Evolutionary conservation across 2,329 filamentous ascomycete genomes (phyloP).

Genomic region (Fusarium buharicum): DNA sequence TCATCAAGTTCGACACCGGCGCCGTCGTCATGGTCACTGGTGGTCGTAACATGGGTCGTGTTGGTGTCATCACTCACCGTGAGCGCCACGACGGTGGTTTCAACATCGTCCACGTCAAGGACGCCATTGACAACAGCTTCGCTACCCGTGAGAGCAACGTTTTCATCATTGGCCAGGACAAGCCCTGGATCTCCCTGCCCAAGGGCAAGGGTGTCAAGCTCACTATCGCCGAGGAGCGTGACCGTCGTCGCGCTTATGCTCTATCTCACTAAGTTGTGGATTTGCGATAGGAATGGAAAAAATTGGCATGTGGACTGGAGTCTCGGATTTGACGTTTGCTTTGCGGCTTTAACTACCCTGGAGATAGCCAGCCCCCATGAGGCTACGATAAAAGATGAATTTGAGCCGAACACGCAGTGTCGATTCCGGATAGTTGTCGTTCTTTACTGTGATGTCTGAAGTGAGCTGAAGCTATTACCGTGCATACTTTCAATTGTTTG

Average conservation of each 20-base stretch:
- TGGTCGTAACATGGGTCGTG: conserved; percentile 99
- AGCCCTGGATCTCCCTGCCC: conserved; percentile 99
- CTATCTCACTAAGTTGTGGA: conserved; percentile 60
- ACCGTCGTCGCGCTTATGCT: conserved; percentile 83
- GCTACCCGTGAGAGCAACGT: conserved; percentile 99
- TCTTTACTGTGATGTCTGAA: conserved; percentile 6
- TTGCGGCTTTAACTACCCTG: conserved; percentile 46
- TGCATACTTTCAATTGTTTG: neutral
- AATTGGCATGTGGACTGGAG: conserved; percentile 54
- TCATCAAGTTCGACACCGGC: conserved; percentile 98
- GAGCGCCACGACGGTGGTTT: conserved; percentile 99
- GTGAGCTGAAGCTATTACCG: neutral
- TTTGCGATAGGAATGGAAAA: conserved; percentile 42
- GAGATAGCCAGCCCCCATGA: conserved; percentile 51
- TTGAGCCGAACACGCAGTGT: conserved; percentile 47
- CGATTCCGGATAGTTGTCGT: conserved; percentile 30
- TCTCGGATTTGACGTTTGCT: conserved; percentile 55
- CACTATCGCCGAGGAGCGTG: conserved; percentile 98
- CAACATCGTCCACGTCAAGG: conserved; percentile 99
- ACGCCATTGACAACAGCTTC: conserved; percentile 99
- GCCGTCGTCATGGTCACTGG: conserved; percentile 98
- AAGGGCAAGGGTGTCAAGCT: conserved; percentile 99
- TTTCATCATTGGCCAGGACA: conserved; percentile 98
- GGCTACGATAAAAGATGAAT: conserved; percentile 54
- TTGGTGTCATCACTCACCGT: conserved; percentile 99